These are phyloP conservation scores for Starmerella sirachaensis DNA, from an alignment of 805 yeast genomes.

Conservation along the genomic window DNA sequence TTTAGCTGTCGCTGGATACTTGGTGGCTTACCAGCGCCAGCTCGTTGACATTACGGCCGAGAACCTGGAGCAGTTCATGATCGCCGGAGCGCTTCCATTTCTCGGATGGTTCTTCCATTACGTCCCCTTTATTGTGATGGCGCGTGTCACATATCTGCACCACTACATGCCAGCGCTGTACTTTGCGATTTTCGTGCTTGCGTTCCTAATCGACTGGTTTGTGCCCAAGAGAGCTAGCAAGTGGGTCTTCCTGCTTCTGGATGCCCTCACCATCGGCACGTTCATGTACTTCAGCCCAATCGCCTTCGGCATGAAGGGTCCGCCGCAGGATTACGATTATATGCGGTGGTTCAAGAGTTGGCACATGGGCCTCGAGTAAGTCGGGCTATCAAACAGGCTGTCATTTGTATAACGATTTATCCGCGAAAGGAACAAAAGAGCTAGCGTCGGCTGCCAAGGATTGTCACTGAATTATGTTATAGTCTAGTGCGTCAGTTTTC, in stretches of 20 bases:
- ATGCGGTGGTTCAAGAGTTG: constrained; percentile 37
- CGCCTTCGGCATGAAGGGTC: constrained; percentile 69
- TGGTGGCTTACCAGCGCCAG: constrained; percentile 54
- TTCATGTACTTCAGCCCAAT: constrained; percentile 56
- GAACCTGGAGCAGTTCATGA: constrained; percentile 34
- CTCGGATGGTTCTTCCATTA: constrained; percentile 84
- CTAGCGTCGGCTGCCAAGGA: too few relatives aligned
- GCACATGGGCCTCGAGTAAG: constrained; percentile 18
- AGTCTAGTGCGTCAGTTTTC: too few relatives aligned
- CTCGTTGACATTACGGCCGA: constrained; percentile 34
- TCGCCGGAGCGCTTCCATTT: constrained; percentile 75
- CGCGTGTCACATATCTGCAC: constrained; percentile 92
- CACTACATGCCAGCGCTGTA: constrained; percentile 92
- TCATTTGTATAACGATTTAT: too few relatives aligned
- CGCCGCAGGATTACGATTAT: constrained; percentile 36
- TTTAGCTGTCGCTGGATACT: constrained; percentile 29
- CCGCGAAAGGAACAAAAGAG: too few relatives aligned
- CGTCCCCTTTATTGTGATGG: constrained; percentile 83
- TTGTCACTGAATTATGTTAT: too few relatives aligned
- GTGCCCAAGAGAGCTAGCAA: constrained; percentile 29
- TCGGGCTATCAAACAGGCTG: too few relatives aligned
- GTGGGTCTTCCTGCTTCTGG: constrained; percentile 32
- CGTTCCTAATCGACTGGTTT: constrained; percentile 45
- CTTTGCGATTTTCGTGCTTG: constrained; percentile 75
- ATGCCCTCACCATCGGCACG: constrained; percentile 39